Percentiles rank a stretch among this genome's conserved stretches.
phyloP scores from a whole-genome alignment of 805 yeast genomes.

The Ogataea nonfermentans region DNA sequence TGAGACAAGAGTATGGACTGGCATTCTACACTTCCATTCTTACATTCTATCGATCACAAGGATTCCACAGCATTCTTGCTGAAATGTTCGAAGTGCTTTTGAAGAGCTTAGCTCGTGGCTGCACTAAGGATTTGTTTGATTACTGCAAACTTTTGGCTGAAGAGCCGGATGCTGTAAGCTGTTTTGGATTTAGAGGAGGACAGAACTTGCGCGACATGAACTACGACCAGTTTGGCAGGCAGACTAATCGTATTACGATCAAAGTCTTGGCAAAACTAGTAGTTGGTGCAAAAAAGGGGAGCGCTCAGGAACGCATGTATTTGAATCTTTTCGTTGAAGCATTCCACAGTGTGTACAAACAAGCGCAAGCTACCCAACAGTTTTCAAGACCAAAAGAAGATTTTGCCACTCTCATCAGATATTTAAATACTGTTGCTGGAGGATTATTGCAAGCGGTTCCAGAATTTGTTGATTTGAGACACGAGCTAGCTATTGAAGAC shows the following conservation, averaged over 20 bases:
- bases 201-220: slow-evolving; percentile 17
- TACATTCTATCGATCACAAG: slow-evolving; percentile 14
- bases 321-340: slow-evolving; percentile 17
- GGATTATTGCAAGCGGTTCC: slow-evolving; percentile 17
- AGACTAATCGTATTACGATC: slow-evolving; percentile 20
- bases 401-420: slow-evolving; percentile 22
- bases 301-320: not conserved
- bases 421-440: slow-evolving; percentile 26
- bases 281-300: slow-evolving; percentile 13
- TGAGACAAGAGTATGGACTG: slow-evolving; percentile 23
- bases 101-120: slow-evolving; percentile 17
- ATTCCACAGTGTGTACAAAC: slow-evolving; percentile 20
- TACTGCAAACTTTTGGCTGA: slow-evolving; percentile 17
- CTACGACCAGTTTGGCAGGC: slow-evolving; percentile 17
- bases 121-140: slow-evolving; percentile 14
- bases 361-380: slow-evolving; percentile 5
- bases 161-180: slow-evolving; percentile 10
- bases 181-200: slow-evolving; percentile 24
- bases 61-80: slow-evolving; percentile 8
- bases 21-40: slow-evolving; percentile 24
- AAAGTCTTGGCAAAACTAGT: slow-evolving; percentile 24
- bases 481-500: slow-evolving; percentile 22
- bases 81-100: slow-evolving; percentile 18
- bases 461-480: slow-evolving; percentile 19
- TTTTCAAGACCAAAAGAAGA: slow-evolving; percentile 13